Evolutionary conservation across 2,329 filamentous ascomycete genomes (phyloP).

Genomic region (Fusarium guadeloupense): DNA sequence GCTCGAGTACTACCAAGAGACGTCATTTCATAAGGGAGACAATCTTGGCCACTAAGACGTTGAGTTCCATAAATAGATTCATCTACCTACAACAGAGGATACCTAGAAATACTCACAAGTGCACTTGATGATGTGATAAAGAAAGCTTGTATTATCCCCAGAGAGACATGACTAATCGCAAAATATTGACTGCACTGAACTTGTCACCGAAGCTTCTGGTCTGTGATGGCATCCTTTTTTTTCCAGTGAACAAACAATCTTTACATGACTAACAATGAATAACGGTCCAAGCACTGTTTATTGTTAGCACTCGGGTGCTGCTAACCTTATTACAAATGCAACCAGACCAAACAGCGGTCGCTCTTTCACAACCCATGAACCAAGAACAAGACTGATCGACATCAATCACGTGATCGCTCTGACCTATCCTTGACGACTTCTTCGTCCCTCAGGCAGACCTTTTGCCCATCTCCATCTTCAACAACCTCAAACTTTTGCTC

Average conservation of each 20-base stretch:
- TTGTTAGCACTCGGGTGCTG: background rate
- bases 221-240: constrained; percentile 15
- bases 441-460: constrained; percentile 41
- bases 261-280: constrained; percentile 11
- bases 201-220: constrained; percentile 36
- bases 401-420: constrained; percentile 42
- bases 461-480: constrained; percentile 41
- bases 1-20: background rate
- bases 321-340: constrained; percentile 16
- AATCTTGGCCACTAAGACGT: too few species aligned
- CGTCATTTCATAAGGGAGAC: background rate
- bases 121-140: background rate
- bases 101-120: too few species aligned
- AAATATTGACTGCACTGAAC: background rate
- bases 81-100: too few species aligned
- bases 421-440: constrained; percentile 45
- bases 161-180: constrained; percentile 25
- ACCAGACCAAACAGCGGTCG: background rate
- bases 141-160: background rate
- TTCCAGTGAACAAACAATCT: constrained; percentile 15
- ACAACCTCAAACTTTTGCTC: constrained; percentile 35
- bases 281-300: background rate
- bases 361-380: background rate
- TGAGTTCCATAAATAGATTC: too few species aligned
- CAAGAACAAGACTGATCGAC: constrained; percentile 15